Conservation (phyloP, 2,329 filamentous ascomycete genomes). For the Aspergillus carbonarius region DNA sequence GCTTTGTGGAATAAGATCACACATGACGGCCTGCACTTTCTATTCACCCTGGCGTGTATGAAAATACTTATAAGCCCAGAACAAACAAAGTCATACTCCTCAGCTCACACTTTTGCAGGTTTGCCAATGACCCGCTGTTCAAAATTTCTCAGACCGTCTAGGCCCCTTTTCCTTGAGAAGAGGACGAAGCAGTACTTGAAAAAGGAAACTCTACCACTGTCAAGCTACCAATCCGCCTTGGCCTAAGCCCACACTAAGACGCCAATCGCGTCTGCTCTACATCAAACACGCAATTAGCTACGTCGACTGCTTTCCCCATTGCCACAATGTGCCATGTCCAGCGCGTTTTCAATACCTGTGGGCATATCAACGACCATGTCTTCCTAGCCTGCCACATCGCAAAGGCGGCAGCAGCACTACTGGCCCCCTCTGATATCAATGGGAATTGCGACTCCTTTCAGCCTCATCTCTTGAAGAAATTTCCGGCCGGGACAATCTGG, state of each 20-base stretch:
- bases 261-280: background rate
- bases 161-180: no score
- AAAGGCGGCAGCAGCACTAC: conserved; percentile 7
- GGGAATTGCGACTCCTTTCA: background rate
- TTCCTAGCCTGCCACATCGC: conserved; percentile 16
- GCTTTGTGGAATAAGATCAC: background rate
- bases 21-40: background rate
- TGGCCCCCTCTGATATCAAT: background rate
- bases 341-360: conserved; percentile 22
- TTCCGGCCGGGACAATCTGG: background rate
- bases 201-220: background rate
- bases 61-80: background rate
- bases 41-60: background rate
- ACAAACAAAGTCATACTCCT: background rate
- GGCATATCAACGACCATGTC: conserved; percentile 26
- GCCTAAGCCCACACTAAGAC: background rate
- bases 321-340: conserved; percentile 22
- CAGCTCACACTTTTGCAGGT: background rate
- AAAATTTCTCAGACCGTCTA: no score
- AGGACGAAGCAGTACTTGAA: background rate
- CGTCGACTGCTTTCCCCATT: background rate
- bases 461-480: background rate
- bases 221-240: background rate
- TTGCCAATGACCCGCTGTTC: background rate
- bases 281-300: background rate